Evolutionary conservation across 805 yeast genomes (phyloP).

Genomic region (Metschnikowia arizonensis): DNA sequence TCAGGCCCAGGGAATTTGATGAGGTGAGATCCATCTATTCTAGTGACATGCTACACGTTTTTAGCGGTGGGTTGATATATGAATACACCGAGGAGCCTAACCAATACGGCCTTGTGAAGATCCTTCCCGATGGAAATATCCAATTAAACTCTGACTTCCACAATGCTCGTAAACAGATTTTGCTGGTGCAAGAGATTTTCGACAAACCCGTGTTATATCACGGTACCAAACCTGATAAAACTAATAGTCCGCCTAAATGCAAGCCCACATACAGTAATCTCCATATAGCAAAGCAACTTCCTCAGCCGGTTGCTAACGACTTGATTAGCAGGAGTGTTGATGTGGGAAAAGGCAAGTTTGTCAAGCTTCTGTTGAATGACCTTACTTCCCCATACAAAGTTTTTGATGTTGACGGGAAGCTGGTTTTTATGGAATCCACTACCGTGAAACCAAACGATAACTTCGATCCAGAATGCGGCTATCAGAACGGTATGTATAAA

Average conservation of each 20-base stretch:
- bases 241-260: constrained; percentile 25
- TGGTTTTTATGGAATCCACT: constrained; percentile 24
- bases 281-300: constrained; percentile 43
- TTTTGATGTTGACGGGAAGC: constrained; percentile 40
- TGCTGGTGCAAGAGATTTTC: constrained; percentile 27
- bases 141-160: constrained; percentile 47
- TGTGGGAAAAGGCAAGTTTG: constrained; percentile 46
- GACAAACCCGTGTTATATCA: constrained; percentile 20
- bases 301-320: constrained; percentile 38
- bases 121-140: constrained; percentile 40
- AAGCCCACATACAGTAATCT: constrained; percentile 31
- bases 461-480: constrained; percentile 20
- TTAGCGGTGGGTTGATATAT: constrained; percentile 83
- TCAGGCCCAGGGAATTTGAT: constrained; percentile 72
- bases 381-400: constrained; percentile 42
- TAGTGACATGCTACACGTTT: constrained; percentile 64
- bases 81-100: constrained; percentile 78
- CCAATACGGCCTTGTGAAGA: constrained; percentile 69
- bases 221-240: constrained; percentile 10
- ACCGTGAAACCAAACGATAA: constrained; percentile 19
- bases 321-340: constrained; percentile 50
- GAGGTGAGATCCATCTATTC: constrained; percentile 73
- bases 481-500: constrained; percentile 41
- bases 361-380: constrained; percentile 42
- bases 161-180: constrained; percentile 46